These are phyloP conservation scores for Paraconiothyrium brasiliense DNA, from an alignment of 2,329 filamentous ascomycete genomes.

Conservation along the genomic window DNA sequence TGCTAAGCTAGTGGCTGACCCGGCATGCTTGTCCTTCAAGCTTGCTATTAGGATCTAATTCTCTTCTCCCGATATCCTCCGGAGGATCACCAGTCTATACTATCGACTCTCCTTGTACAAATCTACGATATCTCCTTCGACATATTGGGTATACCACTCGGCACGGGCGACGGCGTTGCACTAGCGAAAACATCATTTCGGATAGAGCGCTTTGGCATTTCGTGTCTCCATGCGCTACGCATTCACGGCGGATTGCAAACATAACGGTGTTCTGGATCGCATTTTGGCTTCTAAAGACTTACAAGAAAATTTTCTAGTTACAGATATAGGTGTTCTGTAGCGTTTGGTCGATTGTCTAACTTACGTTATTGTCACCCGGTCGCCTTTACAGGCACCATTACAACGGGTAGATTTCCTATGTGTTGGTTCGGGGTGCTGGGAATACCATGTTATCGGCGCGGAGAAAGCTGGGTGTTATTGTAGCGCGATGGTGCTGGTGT, in stretches of 20 bases:
- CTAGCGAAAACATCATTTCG: slow-evolving; percentile 45
- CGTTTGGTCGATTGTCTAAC: slow-evolving; percentile 36
- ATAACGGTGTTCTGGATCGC: slow-evolving; percentile 48
- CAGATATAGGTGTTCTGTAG: slow-evolving; percentile 49
- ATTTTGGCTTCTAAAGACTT: slow-evolving; percentile 45
- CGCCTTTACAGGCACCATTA: slow-evolving; percentile 33
- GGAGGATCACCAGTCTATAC: slow-evolving; percentile 52
- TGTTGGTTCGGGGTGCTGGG: slow-evolving; percentile 48
- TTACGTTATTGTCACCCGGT: slow-evolving; percentile 41
- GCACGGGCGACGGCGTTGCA: slow-evolving; percentile 53
- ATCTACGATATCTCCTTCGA: slow-evolving; percentile 53
- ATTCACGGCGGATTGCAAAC: slow-evolving; percentile 52
- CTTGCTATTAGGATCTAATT: slow-evolving; percentile 42
- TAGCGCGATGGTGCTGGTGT: slow-evolving; percentile 47
- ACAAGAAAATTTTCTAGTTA: slow-evolving; percentile 45
- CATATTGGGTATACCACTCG: slow-evolving; percentile 53
- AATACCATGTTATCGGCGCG: slow-evolving; percentile 51
- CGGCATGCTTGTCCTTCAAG: slow-evolving; percentile 22
- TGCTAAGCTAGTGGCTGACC: slow-evolving; percentile 52
- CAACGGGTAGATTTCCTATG: slow-evolving; percentile 54
- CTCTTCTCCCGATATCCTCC: slow-evolving; percentile 49
- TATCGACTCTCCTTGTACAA: slow-evolving; percentile 55
- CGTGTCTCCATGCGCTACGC: slow-evolving; percentile 50
- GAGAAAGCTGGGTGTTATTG: slow-evolving; percentile 38
- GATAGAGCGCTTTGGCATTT: slow-evolving; percentile 51